These are phyloP conservation scores for Chrysanthemum makinoi DNA, from an alignment of 129 eudicot genomes.

Conservation along the genomic window DNA sequence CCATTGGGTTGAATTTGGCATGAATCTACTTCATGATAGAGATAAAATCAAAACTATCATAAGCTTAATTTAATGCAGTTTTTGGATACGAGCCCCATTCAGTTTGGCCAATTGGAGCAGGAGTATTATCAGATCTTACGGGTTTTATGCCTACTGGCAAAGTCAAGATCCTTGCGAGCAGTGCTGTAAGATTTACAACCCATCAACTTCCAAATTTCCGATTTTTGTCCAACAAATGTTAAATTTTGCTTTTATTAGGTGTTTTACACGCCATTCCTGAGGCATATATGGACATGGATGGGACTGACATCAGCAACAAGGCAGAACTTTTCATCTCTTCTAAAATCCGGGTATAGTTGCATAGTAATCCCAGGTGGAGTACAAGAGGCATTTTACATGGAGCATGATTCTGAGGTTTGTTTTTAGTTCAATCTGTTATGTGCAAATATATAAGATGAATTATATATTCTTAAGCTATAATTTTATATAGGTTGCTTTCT, in stretches of 20 bases:
- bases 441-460: background rate
- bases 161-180: slow-evolving; percentile 81
- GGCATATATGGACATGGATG: slow-evolving; percentile 95
- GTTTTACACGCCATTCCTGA: slow-evolving; percentile 75
- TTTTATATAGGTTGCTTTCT: slow-evolving; percentile 55
- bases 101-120: slow-evolving; percentile 82
- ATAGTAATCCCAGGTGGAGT: slow-evolving; percentile 92
- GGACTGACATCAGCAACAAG: slow-evolving; percentile 70
- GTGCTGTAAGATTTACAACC: slow-evolving; percentile 61
- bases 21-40: no score
- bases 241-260: slow-evolving; percentile 38
- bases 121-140: slow-evolving; percentile 60
- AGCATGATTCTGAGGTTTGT: slow-evolving; percentile 80
- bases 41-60: no score
- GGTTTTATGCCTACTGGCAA: slow-evolving; percentile 81
- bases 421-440: background rate
- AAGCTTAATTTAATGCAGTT: slow-evolving; percentile 43
- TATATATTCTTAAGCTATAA: background rate
- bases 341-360: slow-evolving; percentile 73
- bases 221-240: background rate
- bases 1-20: no score
- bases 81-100: slow-evolving; percentile 97
- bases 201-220: slow-evolving; percentile 14
- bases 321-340: slow-evolving; percentile 54
- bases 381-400: slow-evolving; percentile 74